These are phyloP conservation scores for Striga asiatica DNA, from an alignment of 257 asterid genomes.

Conservation along the genomic window DNA sequence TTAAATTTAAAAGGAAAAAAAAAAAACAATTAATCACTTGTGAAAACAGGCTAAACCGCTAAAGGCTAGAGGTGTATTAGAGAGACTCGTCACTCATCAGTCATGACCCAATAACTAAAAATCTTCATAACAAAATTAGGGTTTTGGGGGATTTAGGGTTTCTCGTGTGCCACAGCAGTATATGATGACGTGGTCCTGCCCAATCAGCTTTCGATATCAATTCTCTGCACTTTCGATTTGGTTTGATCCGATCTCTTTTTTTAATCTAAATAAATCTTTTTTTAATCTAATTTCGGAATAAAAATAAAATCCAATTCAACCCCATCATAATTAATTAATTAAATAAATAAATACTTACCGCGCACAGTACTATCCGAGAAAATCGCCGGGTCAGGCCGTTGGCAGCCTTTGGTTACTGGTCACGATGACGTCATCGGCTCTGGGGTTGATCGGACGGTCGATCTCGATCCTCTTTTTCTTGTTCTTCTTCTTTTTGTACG, in stretches of 20 bases:
- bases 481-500: conserved; percentile 32
- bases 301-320: no score
- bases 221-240: no score
- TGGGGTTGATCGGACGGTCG: neutral
- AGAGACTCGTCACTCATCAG: no score
- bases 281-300: no score
- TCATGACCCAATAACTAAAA: no score
- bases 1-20: neutral
- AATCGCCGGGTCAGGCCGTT: neutral
- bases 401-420: conserved; percentile 10
- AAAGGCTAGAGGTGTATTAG: no score
- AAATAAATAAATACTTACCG: neutral
- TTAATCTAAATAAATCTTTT: no score
- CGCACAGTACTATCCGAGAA: no score
- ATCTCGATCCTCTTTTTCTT: conserved; percentile 9
- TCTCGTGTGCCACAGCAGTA: neutral
- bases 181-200: neutral
- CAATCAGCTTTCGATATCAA: neutral
- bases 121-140: conserved; percentile 20
- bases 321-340: neutral
- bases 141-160: conserved; percentile 40
- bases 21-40: no score
- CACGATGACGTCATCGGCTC: neutral
- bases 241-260: no score
- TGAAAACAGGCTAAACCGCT: no score